A percentile compares a stretch with the other conserved stretches of the same genome.
Conservation (phyloP, 176 grass and related monocot genomes). For the Canna indica region DNA sequence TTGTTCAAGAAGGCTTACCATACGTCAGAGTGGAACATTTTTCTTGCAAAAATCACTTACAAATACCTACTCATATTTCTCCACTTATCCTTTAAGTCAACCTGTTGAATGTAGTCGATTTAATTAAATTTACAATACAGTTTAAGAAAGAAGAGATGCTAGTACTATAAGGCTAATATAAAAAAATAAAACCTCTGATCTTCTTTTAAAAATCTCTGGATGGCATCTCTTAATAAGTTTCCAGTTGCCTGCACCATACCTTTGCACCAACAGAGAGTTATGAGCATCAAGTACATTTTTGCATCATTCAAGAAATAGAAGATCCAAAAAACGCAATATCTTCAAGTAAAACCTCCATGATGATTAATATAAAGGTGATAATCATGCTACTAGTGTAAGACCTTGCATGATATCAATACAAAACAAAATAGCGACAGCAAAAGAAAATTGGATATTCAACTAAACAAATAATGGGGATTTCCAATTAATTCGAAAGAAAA, state of each 20-base stretch:
- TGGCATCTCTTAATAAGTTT: constrained; percentile 46
- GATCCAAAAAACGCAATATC: background rate
- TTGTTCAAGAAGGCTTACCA: too few species aligned
- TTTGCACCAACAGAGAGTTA: constrained; percentile 18
- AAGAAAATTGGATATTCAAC: background rate
- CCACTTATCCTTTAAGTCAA: constrained; percentile 90
- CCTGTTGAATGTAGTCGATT: constrained; percentile 24
- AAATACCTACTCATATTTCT: constrained; percentile 56
- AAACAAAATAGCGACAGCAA: background rate
- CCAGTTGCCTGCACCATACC: constrained; percentile 56
- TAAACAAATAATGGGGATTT: background rate
- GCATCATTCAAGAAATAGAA: background rate
- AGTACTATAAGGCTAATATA: background rate
- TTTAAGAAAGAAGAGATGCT: background rate
- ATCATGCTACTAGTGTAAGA: too few species aligned
- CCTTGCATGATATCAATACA: background rate
- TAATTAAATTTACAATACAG: background rate
- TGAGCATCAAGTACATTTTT: background rate
- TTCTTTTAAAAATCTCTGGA: constrained; percentile 41
- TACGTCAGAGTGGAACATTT: background rate
- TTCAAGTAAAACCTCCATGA: background rate
- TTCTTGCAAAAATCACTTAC: background rate
- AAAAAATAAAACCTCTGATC: constrained; percentile 38
- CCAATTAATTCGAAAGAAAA: background rate
- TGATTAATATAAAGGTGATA: too few species aligned